Conservation (phyloP, 495 filamentous ascomycete species). For the Penicillium samsonianum region DNA sequence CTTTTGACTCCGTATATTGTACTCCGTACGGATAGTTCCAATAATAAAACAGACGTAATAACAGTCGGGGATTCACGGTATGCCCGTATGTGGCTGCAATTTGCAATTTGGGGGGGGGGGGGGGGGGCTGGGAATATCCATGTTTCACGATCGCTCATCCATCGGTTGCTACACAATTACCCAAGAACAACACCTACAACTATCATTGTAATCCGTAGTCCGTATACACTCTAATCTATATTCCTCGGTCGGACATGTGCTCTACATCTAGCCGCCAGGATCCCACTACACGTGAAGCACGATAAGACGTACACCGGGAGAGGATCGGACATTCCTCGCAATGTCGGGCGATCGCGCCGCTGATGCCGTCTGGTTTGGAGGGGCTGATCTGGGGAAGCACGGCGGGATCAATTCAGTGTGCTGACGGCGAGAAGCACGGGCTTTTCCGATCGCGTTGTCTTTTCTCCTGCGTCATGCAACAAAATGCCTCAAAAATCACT, state of each 20-base stretch:
- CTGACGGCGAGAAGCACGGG: conserved; percentile 11
- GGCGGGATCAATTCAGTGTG: neutral
- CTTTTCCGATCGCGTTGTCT: neutral
- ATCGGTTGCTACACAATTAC: conserved; percentile 1
- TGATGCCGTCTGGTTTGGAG: conserved; percentile 21
- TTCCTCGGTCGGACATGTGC: conserved; percentile 10
- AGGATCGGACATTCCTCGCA: conserved; percentile 8
- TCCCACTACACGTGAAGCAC: conserved; percentile 9
- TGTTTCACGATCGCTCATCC: conserved; percentile 4
- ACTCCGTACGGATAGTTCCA: neutral
- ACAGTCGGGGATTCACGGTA: conserved; percentile 3
- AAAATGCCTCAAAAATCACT: conserved; percentile 28
- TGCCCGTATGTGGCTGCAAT: neutral
- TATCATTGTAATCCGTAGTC: neutral
- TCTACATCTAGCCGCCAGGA: neutral
- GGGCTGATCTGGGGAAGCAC: conserved; percentile 16
- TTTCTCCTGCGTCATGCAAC: conserved; percentile 11
- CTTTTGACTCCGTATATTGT: neutral
- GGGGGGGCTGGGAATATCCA: conserved; percentile 5
- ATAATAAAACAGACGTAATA: neutral
- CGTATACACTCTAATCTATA: neutral
- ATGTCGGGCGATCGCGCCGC: conserved; percentile 26
- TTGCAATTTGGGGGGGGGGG: no score
- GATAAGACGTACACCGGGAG: neutral
- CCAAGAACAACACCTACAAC: neutral